Conservation (phyloP, 192 early-diverging fungal species). For the Coemansia sp. region DNA sequence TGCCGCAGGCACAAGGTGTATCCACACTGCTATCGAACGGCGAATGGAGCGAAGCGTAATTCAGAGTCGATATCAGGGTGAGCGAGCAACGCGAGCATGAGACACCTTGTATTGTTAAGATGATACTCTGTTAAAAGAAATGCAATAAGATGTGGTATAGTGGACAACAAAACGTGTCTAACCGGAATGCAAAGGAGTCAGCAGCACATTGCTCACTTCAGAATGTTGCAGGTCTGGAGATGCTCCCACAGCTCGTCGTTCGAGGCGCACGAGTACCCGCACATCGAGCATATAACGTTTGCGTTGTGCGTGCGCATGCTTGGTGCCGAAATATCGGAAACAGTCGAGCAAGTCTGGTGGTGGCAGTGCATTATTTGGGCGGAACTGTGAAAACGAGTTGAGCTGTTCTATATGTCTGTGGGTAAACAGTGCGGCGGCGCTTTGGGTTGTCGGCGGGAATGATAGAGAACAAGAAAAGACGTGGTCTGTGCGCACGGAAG, state of each 20-base stretch:
- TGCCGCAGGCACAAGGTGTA: too few relatives aligned
- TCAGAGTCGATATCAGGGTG: too few relatives aligned
- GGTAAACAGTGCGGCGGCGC: neutral
- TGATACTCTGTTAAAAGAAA: neutral
- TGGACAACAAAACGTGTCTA: neutral
- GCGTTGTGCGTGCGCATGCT: slow-evolving; percentile 8
- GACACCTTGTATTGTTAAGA: too few relatives aligned
- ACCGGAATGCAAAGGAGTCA: neutral
- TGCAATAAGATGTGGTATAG: neutral
- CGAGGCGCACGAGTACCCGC: slow-evolving; percentile 36
- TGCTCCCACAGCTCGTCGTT: slow-evolving; percentile 54
- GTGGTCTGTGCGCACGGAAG: slow-evolving; percentile 27
- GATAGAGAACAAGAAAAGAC: neutral
- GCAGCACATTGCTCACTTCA: slow-evolving; percentile 14
- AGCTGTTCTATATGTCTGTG: neutral
- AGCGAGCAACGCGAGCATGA: too few relatives aligned
- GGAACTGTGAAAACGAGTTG: neutral
- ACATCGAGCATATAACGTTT: slow-evolving; percentile 40
- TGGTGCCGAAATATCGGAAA: slow-evolving; percentile 1
- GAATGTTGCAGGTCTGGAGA: slow-evolving; percentile 47
- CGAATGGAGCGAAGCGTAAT: too few relatives aligned
- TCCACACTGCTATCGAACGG: too few relatives aligned
- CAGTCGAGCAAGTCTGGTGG: slow-evolving; percentile 7
- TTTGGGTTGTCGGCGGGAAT: neutral
- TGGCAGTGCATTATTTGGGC: slow-evolving; percentile 3